phyloP scores from a whole-genome alignment of 1,284 basidiomycete genomes.

The Marasmius sp. region DNA sequence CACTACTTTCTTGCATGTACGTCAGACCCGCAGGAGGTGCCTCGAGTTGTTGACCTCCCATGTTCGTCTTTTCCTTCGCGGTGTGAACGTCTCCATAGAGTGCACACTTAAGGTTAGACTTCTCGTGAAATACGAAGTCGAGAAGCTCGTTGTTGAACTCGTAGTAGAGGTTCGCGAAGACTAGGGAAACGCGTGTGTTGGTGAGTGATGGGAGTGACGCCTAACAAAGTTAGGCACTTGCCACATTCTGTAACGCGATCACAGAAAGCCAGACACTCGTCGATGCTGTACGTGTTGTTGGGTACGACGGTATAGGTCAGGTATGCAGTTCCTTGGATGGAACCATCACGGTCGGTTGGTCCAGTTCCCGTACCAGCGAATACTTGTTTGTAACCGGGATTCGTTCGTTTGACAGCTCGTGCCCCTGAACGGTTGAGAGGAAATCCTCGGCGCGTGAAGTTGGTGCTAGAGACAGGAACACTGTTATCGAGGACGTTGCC shows the following conservation, averaged over 20 bases:
- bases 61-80: conserved; percentile 8
- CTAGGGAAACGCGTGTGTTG: conserved; percentile 4
- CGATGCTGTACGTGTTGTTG: conserved; percentile 11
- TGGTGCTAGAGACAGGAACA: neutral
- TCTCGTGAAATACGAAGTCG: conserved; percentile 16
- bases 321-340: conserved; percentile 16
- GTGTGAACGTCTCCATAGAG: conserved; percentile 12
- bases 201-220: neutral
- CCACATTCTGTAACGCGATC: conserved; percentile 15
- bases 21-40: neutral
- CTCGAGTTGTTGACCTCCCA: conserved; percentile 9
- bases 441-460: conserved; percentile 2
- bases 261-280: conserved; percentile 17
- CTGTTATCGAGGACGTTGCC: conserved; percentile 5
- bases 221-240: conserved; percentile 4
- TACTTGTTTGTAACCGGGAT: conserved; percentile 14
- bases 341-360: conserved; percentile 11
- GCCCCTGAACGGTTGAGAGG: neutral
- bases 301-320: conserved; percentile 15
- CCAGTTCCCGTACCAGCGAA: conserved; percentile 13
- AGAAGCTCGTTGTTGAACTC: conserved; percentile 17
- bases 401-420: neutral
- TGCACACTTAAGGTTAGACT: conserved; percentile 20
- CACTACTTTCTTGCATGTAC: conserved; percentile 11
- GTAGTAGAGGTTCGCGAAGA: conserved; percentile 20